Percentiles rank a stretch among this genome's conserved stretches.
phyloP scores from a whole-genome alignment of 2,329 filamentous ascomycete genomes.

The Cladosporium sp. region DNA sequence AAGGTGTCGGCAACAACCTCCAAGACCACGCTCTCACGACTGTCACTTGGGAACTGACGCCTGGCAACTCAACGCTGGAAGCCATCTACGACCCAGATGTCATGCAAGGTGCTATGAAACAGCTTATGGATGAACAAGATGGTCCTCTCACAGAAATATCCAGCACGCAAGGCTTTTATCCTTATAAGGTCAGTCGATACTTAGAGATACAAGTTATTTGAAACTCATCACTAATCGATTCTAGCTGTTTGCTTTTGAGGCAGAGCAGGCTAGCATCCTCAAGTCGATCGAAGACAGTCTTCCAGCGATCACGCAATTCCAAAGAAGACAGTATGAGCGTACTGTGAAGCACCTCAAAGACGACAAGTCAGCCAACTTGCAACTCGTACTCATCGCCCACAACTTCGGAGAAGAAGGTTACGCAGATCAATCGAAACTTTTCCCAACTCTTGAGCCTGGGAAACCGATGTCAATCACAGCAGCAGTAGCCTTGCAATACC shows the following conservation, averaged over 20 bases:
- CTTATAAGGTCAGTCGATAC: conserved; percentile 32
- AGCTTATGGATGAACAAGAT: conserved; percentile 34
- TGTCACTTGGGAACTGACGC: conserved; percentile 32
- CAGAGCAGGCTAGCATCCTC: conserved; percentile 38
- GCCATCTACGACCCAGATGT: conserved; percentile 36
- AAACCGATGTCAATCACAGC: conserved; percentile 30
- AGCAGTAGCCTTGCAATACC: conserved; percentile 37
- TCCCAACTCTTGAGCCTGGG: conserved; percentile 28
- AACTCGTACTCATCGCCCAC: conserved; percentile 40
- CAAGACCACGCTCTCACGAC: conserved; percentile 59
- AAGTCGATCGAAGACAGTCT: conserved; percentile 35
- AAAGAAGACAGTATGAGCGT: conserved; percentile 40
- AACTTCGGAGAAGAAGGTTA: conserved; percentile 34
- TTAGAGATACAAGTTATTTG: too few species aligned
- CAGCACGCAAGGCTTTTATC: conserved; percentile 42
- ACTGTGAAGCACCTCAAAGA: conserved; percentile 39
- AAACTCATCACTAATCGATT: neutral
- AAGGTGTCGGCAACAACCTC: conserved; percentile 61
- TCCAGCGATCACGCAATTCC: conserved; percentile 35
- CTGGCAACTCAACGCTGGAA: conserved; percentile 34
- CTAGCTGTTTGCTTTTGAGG: conserved; percentile 35
- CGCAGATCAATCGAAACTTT: conserved; percentile 34
- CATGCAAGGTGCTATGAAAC: conserved; percentile 39
- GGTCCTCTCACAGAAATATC: conserved; percentile 38
- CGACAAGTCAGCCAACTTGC: conserved; percentile 42